Evolutionary conservation across 106 monocot species (phyloP).

Genomic region (Cymbidium sinense): DNA sequence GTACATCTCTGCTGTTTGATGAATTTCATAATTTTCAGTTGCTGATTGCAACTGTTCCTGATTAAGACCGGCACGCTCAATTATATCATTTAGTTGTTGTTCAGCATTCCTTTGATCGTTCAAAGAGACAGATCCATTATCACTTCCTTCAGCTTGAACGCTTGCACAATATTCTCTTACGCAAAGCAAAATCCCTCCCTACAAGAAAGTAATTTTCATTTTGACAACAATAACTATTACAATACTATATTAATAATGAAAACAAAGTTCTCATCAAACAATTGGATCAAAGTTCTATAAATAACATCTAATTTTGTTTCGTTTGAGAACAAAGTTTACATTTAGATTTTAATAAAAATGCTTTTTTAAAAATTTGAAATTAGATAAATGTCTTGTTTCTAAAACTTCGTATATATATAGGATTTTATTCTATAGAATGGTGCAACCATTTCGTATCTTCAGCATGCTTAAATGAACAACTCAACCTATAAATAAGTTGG

Average conservation of each 20-base stretch:
- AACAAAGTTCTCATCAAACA: background rate
- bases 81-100: no score
- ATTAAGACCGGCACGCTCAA: constrained; percentile 17
- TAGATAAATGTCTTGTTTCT: no score
- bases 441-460: no score
- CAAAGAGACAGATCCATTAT: constrained; percentile 9
- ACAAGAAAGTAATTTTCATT: background rate
- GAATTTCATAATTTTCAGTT: constrained; percentile 18
- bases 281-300: background rate
- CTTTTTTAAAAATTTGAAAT: no score
- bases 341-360: no score
- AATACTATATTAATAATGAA: background rate
- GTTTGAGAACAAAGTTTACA: no score
- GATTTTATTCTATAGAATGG: no score
- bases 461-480: no score
- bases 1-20: constrained; percentile 18
- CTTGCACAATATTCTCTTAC: constrained; percentile 41
- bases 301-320: background rate
- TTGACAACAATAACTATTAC: background rate
- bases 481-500: no score
- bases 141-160: constrained; percentile 19
- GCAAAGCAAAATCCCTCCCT: constrained; percentile 70
- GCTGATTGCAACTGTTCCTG: constrained; percentile 15
- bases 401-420: no score
- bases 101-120: constrained; percentile 23